phyloP scores from a whole-genome alignment of 2,329 filamentous ascomycete genomes.

The Curvularia hawaiiensis region DNA sequence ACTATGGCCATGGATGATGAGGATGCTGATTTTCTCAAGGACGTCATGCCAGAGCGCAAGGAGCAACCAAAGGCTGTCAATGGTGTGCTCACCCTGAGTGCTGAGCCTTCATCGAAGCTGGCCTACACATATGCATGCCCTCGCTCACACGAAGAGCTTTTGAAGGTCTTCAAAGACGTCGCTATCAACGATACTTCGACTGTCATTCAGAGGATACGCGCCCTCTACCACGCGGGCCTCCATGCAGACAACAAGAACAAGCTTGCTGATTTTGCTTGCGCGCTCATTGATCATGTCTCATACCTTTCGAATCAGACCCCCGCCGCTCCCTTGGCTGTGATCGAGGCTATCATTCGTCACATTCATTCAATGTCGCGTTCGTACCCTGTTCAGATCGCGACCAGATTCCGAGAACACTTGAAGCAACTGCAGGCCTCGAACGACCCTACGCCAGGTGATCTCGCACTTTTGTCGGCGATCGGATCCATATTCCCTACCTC shows the following conservation, averaged over 20 bases:
- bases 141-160: constrained; percentile 73
- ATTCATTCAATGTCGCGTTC: constrained; percentile 90
- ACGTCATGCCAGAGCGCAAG: constrained; percentile 46
- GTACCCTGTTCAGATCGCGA: constrained; percentile 78
- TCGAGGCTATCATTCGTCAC: constrained; percentile 86
- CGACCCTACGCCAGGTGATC: constrained; percentile 68
- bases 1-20: constrained; percentile 52
- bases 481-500: constrained; percentile 89
- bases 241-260: constrained; percentile 84
- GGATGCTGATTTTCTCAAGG: constrained; percentile 55
- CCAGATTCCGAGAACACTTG: constrained; percentile 77
- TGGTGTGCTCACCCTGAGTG: constrained; percentile 49
- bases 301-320: constrained; percentile 60
- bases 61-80: constrained; percentile 44
- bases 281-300: constrained; percentile 69
- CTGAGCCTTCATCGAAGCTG: constrained; percentile 57
- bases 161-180: constrained; percentile 67
- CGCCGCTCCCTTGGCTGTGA: constrained; percentile 65
- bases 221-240: constrained; percentile 89
- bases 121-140: constrained; percentile 90
- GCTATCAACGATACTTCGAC: constrained; percentile 70
- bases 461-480: constrained; percentile 83
- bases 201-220: constrained; percentile 86
- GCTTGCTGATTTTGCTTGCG: constrained; percentile 70
- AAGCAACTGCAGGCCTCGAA: constrained; percentile 59